A percentile compares a stretch with the other conserved stretches of the same genome.
phyloP scores from a whole-genome alignment of 495 filamentous ascomycete species.

The Apodospora peruviana region DNA sequence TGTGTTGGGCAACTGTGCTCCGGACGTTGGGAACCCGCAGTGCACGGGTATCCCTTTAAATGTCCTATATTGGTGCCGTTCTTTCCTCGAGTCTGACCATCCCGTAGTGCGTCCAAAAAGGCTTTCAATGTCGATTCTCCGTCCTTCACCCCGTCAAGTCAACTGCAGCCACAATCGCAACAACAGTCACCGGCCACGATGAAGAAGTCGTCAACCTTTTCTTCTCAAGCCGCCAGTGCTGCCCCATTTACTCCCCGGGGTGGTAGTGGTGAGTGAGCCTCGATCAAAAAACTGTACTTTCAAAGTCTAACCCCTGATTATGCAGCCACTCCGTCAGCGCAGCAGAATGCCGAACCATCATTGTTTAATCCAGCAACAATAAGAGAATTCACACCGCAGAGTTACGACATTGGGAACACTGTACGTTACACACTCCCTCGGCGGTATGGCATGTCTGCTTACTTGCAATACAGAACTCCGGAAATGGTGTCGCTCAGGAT shows the following conservation, averaged over 20 bases:
- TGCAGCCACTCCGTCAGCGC: constrained; percentile 29
- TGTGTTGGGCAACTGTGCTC: no score
- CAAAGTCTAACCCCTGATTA: constrained; percentile 1
- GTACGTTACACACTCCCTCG: constrained; percentile 41
- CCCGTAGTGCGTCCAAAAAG: constrained; percentile 56
- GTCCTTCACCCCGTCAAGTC: constrained; percentile 75
- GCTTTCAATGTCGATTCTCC: constrained; percentile 93
- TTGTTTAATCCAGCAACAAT: constrained; percentile 53
- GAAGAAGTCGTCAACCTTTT: constrained; percentile 65
- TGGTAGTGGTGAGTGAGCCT: constrained; percentile 24
- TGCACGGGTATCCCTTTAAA: no score
- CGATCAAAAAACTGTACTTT: background rate
- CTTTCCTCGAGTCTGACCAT: no score
- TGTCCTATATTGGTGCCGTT: no score
- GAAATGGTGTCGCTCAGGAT: constrained; percentile 15
- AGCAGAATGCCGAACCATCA: constrained; percentile 31
- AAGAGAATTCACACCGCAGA: constrained; percentile 74
- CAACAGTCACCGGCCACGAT: background rate
- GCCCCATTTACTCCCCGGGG: constrained; percentile 79
- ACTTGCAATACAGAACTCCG: constrained; percentile 6
- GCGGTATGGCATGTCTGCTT: constrained; percentile 1
- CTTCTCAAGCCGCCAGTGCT: constrained; percentile 83
- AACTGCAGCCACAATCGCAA: constrained; percentile 12
- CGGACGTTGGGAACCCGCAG: no score
- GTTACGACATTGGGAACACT: constrained; percentile 58